Conservation (phyloP, 305 asterid species). For the Caryopteris hybrid region DNA sequence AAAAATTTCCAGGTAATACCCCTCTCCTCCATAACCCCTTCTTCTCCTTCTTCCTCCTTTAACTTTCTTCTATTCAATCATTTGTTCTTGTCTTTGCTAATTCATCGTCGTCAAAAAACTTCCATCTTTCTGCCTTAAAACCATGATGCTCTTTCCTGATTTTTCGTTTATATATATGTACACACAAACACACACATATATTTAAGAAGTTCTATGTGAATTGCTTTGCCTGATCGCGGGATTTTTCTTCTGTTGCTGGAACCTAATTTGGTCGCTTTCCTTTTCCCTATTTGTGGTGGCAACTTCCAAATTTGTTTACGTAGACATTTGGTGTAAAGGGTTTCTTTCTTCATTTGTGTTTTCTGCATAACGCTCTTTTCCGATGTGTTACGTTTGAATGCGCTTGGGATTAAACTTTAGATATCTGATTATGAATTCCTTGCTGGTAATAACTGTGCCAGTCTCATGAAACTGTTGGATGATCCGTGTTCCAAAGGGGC, state of each 20-base stretch:
- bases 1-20: constrained; percentile 34
- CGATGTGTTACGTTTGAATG: neutral
- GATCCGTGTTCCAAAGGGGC: neutral
- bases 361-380: constrained; percentile 8
- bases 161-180: neutral
- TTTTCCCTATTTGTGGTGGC: neutral
- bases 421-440: neutral
- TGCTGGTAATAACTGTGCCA: constrained; percentile 1
- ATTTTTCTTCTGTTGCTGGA: neutral
- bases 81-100: neutral
- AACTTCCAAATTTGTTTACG: neutral
- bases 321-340: neutral
- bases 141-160: neutral
- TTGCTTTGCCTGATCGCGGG: constrained; percentile 8
- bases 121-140: neutral
- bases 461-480: neutral
- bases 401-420: neutral
- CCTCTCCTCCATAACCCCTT: constrained; percentile 23
- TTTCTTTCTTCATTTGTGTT: neutral
- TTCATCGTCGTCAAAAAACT: neutral
- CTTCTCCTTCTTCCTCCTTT: neutral
- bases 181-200: too few species aligned
- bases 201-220: neutral
- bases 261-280: neutral
- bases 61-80: neutral